These are phyloP conservation scores for Suillus subaureus DNA, from an alignment of 768 basidiomycete species.

Conservation along the genomic window DNA sequence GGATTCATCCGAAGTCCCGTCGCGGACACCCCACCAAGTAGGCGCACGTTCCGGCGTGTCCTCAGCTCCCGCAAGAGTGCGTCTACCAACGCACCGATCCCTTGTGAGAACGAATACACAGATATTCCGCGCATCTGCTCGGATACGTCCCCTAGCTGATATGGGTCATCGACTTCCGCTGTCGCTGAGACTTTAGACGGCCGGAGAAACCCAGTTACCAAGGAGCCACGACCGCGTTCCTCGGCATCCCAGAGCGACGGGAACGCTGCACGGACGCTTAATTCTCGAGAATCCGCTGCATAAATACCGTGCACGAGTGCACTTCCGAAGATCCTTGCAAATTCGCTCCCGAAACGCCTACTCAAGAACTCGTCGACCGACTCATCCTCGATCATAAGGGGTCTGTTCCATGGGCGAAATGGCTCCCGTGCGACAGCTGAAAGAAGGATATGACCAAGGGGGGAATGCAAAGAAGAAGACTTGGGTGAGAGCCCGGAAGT, in stretches of 20 bases:
- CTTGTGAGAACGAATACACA: slow-evolving; percentile 81
- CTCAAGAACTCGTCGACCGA: slow-evolving; percentile 77
- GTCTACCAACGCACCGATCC: slow-evolving; percentile 66
- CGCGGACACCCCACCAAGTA: slow-evolving; percentile 49
- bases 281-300: slow-evolving; percentile 74
- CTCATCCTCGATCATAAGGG: slow-evolving; percentile 59
- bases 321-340: slow-evolving; percentile 76
- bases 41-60: slow-evolving; percentile 55
- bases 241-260: slow-evolving; percentile 73
- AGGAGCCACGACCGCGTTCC: slow-evolving; percentile 65
- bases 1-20: slow-evolving; percentile 34
- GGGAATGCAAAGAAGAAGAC: slow-evolving; percentile 37
- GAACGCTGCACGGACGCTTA: slow-evolving; percentile 81
- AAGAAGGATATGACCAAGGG: slow-evolving; percentile 48
- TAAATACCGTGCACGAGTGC: slow-evolving; percentile 93
- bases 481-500: slow-evolving; percentile 31
- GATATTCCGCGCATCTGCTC: slow-evolving; percentile 59
- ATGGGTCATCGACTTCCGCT: slow-evolving; percentile 27
- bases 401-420: slow-evolving; percentile 49
- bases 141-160: slow-evolving; percentile 51
- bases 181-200: slow-evolving; percentile 16
- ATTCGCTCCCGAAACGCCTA: slow-evolving; percentile 68
- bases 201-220: slow-evolving; percentile 60
- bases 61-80: slow-evolving; percentile 53
- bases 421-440: slow-evolving; percentile 61